Percentiles rank a stretch among this genome's conserved stretches.
phyloP scores from a whole-genome alignment of 1,284 basidiomycete genomes.

The Ustilago curta region DNA sequence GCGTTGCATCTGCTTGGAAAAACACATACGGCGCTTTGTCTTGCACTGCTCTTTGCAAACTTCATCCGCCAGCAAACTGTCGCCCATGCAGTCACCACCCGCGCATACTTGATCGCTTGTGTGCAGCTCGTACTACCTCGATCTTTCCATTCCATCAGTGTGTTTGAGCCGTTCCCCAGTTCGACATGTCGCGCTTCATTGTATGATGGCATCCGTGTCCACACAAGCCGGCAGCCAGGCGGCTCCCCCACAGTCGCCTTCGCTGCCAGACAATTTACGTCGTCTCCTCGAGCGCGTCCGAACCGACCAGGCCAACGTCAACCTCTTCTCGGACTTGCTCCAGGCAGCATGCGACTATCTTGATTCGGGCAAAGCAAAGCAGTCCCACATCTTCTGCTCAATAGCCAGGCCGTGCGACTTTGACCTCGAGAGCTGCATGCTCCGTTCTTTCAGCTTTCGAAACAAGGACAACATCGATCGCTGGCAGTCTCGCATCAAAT shows the following conservation, averaged over 20 bases:
- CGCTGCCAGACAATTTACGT: conserved; percentile 26
- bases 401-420: conserved; percentile 46
- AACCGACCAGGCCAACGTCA: conserved; percentile 27
- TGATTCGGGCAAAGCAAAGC: conserved; percentile 34
- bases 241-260: conserved; percentile 26
- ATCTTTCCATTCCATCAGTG: background rate
- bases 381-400: conserved; percentile 40
- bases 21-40: background rate
- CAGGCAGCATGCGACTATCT: conserved; percentile 43
- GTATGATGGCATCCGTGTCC: conserved; percentile 13
- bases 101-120: background rate
- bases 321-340: conserved; percentile 44
- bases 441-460: conserved; percentile 55
- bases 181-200: conserved; percentile 12
- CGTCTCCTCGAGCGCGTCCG: conserved; percentile 30
- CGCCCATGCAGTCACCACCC: background rate
- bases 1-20: background rate
- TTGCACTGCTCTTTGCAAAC: background rate
- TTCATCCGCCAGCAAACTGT: background rate
- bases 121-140: background rate
- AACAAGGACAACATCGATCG: conserved; percentile 37
- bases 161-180: background rate
- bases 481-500: conserved; percentile 43
- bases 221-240: conserved; percentile 11
- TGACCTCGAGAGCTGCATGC: conserved; percentile 59